Percentiles rank a stretch among this genome's conserved stretches.
Conservation (phyloP, 1,139 yeast species). For the Nakaseomyces uthaithaninus region DNA sequence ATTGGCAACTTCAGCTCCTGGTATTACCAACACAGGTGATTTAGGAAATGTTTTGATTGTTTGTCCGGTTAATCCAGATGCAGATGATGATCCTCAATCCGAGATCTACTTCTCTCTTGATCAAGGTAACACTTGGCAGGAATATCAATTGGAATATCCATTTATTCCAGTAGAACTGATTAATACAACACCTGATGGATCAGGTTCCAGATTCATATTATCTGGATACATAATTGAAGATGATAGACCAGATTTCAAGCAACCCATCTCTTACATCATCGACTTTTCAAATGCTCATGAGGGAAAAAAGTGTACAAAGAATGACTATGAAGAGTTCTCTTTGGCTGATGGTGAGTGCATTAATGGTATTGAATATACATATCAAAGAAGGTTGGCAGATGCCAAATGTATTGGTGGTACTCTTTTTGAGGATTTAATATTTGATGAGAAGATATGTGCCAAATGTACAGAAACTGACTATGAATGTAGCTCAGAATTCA, state of each 20-base stretch:
- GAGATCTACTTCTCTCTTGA: conserved; percentile 57
- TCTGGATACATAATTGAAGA: conserved; percentile 34
- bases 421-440: conserved; percentile 50
- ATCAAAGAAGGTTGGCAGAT: conserved; percentile 57
- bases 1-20: conserved; percentile 46
- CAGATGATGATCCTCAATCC: conserved; percentile 26
- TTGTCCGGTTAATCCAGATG: conserved; percentile 32
- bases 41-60: conserved; percentile 71
- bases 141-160: conserved; percentile 41
- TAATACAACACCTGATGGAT: conserved; percentile 63
- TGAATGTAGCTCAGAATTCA: conserved; percentile 64
- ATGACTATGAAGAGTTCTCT: conserved; percentile 63
- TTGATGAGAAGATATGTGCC: conserved; percentile 51
- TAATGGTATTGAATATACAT: conserved; percentile 64
- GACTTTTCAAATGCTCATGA: conserved; percentile 57
- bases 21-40: conserved; percentile 63
- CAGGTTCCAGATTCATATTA: conserved; percentile 54
- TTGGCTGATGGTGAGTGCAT: conserved; percentile 55
- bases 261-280: conserved; percentile 37
- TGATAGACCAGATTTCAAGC: conserved; percentile 9
- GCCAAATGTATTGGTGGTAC: conserved; percentile 63
- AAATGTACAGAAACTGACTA: conserved; percentile 57
- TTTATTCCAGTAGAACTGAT: conserved; percentile 42
- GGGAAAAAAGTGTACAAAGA: conserved; percentile 43
- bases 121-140: conserved; percentile 64